These are phyloP conservation scores for Elsinoe batatas DNA, from an alignment of 2,329 filamentous ascomycete species.

Conservation along the genomic window DNA sequence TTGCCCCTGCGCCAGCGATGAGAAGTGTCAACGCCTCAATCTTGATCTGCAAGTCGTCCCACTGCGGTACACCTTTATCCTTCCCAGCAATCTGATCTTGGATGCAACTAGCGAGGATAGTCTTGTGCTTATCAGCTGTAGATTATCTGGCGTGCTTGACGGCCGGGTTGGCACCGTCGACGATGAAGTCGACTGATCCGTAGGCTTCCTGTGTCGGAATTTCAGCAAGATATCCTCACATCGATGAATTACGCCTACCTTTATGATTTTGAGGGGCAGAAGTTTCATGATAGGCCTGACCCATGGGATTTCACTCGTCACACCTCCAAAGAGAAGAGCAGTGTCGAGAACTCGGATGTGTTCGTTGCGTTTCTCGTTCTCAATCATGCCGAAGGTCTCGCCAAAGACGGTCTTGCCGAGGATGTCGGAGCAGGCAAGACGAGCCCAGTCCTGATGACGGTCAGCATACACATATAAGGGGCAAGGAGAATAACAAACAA, in stretches of 20 bases:
- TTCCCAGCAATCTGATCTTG: conserved; percentile 11
- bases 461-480: background rate
- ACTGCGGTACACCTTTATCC: conserved; percentile 12
- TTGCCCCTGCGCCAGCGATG: conserved; percentile 10
- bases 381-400: conserved; percentile 12
- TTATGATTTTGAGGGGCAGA: conserved; percentile 9
- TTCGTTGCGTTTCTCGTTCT: conserved; percentile 11
- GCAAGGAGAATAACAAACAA: background rate
- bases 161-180: conserved; percentile 7
- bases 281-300: background rate
- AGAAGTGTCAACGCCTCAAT: conserved; percentile 10
- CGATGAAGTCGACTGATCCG: conserved; percentile 9
- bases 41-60: conserved; percentile 12
- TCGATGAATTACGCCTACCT: too few relatives aligned
- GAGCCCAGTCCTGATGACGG: conserved; percentile 6
- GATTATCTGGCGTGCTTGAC: conserved; percentile 5
- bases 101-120: conserved; percentile 9
- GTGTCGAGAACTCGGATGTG: conserved; percentile 12
- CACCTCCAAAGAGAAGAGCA: conserved; percentile 6
- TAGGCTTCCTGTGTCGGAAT: conserved; percentile 6
- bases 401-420: conserved; percentile 11
- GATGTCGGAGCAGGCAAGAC: conserved; percentile 11
- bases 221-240: too few relatives aligned
- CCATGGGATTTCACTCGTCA: conserved; percentile 10
- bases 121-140: background rate